These are phyloP conservation scores for Alloteropsis semialata DNA, from an alignment of 176 grass and related monocot species.

Conservation along the genomic window DNA sequence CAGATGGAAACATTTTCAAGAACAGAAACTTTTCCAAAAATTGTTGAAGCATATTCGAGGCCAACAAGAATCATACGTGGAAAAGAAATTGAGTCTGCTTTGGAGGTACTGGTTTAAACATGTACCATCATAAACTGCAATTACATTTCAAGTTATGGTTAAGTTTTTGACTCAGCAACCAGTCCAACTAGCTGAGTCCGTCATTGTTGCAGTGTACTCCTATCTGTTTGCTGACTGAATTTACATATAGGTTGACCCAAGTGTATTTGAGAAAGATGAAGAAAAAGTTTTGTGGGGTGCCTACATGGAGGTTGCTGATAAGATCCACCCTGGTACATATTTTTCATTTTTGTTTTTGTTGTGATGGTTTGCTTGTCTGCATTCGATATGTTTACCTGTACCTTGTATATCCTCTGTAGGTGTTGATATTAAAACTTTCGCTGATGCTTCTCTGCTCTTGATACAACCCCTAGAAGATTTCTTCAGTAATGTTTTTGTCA, in stretches of 20 bases:
- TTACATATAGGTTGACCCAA: constrained; percentile 47
- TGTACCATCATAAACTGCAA: background rate
- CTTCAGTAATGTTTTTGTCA: constrained; percentile 87
- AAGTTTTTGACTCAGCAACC: background rate
- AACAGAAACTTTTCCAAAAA: constrained; percentile 66
- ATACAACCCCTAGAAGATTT: constrained; percentile 90
- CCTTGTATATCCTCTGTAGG: constrained; percentile 34
- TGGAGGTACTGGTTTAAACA: constrained; percentile 44
- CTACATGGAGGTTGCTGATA: constrained; percentile 63
- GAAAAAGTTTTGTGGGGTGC: constrained; percentile 71
- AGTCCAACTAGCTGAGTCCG: background rate
- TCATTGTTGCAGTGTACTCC: background rate
- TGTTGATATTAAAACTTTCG: constrained; percentile 63
- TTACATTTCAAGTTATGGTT: background rate
- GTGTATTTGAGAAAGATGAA: constrained; percentile 73
- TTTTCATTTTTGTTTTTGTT: background rate
- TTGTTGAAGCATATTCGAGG: constrained; percentile 85
- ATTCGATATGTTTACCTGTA: background rate
- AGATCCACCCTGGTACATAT: constrained; percentile 67
- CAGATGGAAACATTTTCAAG: constrained; percentile 84
- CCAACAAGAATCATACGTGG: constrained; percentile 84
- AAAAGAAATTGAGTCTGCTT: constrained; percentile 51
- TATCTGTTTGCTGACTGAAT: constrained; percentile 7
- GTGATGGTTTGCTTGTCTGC: background rate
- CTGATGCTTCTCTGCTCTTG: constrained; percentile 58